Evolutionary conservation across 2,329 filamentous ascomycete species (phyloP), one percentile per base, ranked within the genome.

Genomic region (Fusarium dimerum): DNA sequence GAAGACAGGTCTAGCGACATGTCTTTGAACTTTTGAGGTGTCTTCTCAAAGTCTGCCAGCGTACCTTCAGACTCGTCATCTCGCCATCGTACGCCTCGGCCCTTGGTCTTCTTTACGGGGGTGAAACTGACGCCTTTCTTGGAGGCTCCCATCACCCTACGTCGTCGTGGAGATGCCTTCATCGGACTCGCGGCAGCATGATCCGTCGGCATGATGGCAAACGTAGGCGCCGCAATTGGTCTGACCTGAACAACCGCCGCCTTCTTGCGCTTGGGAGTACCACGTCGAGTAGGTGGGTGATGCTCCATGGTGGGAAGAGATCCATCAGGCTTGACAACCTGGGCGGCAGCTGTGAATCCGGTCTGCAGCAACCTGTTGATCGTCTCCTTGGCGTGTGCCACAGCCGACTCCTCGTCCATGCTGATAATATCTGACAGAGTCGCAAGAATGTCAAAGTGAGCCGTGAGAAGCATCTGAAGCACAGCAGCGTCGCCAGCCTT

Each of bases 241-340:
- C 75, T 78, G 40, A 75, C 57, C 38, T 73, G 61, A 16, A 76
- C 58, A 12, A 70, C 70, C 8, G 73, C 67, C 8, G 70, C 68
- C 73, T 82, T 85, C 76, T 85, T 86, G 59, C 89, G 83, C 73
- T 92, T 93, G 0, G 91, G 89, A 3, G 92, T 95, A 17, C 89
- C 88, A 38, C 81, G 76, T 62, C 86, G 87, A 10, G 78, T 82
- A 3, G 90, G 89, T 7, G 89, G 84, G 59, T 90, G 87, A 36
- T 81, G 78, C 52, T 93, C 86, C 6, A 85, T 73, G 0, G 83
- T 78, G 5, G 79, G 76, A 51, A 82, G 71, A 10, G 77, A 76
- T 26, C 90, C 91, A 63, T 97, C 93, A 2, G 93, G 92, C 68
- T 95, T 96, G 69, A 99, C 89, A 26, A 97, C 84, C 63, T 95